Evolutionary conservation across 257 asterid species (phyloP), one percentile per base, ranked within the genome.

Genomic region (Fraxinus excelsior): DNA sequence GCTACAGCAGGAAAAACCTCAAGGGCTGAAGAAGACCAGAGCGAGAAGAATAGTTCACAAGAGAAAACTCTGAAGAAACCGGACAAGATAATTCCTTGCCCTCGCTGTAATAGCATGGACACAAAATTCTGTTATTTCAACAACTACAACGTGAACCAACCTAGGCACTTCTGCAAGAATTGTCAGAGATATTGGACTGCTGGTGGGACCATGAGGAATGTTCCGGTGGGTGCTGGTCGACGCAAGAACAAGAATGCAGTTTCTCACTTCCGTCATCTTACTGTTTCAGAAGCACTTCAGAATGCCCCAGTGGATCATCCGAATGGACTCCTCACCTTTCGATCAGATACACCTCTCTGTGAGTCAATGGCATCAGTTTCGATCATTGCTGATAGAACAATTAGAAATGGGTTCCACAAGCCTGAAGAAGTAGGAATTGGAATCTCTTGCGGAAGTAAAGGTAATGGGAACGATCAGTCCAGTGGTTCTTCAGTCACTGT

Each of bases 141-240:
- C 86, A 96, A 96, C 71, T 96, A 96, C 91, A 96, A 96, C 1
- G 92, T 92, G 70, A 94, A 89, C 85, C 99, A 96, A 76, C 99
- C 97, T 51, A 78, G 99, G n/a, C 97, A 96, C 71, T 96, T 91
- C 85, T 96, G 99, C 85, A 96, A 91, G 88, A 92, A 88, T 74
- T 96, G 99, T 85, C 98, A 96, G 91, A 87, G 99, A 80, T 96
- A 96, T 83, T 96, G 99, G 99, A 96, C 99, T 34, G 98, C 98
- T 38, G 99, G 99, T 31, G 99, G 99, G 78, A 91, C 93, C 68
- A 96, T 92, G 97, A 89, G 99, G 79, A 96, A 92, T 23, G 97
- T 96, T 23, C 97, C 99, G 1, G 87, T 96, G 8, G 99, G 99
- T 71, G 98, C 99, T 42, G 99, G 99, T 65, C 96, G 99, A 4